Conservation (phyloP, 2,329 filamentous ascomycete species). For the Fusarium continuum region DNA sequence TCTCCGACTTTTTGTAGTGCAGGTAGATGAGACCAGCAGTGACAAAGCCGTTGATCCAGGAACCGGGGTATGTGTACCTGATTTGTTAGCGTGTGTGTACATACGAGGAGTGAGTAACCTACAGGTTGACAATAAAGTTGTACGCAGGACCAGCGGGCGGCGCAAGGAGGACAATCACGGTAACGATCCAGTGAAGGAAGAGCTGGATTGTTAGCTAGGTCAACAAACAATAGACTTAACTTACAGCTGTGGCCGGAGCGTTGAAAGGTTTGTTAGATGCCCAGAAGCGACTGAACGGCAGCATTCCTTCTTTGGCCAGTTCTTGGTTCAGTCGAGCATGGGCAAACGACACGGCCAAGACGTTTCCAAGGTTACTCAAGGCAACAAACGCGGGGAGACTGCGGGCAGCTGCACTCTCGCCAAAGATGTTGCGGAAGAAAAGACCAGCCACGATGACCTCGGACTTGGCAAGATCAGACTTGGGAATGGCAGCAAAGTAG, state of each 20-base stretch:
- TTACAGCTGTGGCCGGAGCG: conserved; percentile 65
- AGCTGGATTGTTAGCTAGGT: conserved; percentile 47
- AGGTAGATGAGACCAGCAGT: conserved; percentile 61
- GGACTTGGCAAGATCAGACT: conserved; percentile 64
- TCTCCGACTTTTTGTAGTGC: conserved; percentile 59
- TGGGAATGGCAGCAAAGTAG: conserved; percentile 71
- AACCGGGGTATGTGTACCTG: conserved; percentile 60
- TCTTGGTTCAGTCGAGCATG: conserved; percentile 70
- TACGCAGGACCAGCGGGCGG: conserved; percentile 75
- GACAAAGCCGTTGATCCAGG: conserved; percentile 64
- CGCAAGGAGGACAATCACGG: conserved; percentile 70
- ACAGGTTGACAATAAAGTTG: conserved; percentile 70
- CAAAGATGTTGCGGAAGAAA: conserved; percentile 71
- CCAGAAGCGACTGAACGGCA: conserved; percentile 73
- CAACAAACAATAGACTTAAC: conserved; percentile 18
- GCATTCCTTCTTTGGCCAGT: conserved; percentile 73
- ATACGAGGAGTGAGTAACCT: accelerated
- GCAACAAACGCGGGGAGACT: conserved; percentile 66
- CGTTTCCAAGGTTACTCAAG: conserved; percentile 69
- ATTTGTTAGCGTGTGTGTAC: conserved; percentile 20
- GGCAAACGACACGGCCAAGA: conserved; percentile 68
- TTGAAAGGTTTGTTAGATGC: conserved; percentile 75
- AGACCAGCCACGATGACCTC: conserved; percentile 68
- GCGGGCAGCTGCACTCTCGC: conserved; percentile 59
- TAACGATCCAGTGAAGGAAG: conserved; percentile 73